These are phyloP conservation scores for Phenoliferia sp. DNA, from an alignment of 1,284 basidiomycete species.

Conservation along the genomic window DNA sequence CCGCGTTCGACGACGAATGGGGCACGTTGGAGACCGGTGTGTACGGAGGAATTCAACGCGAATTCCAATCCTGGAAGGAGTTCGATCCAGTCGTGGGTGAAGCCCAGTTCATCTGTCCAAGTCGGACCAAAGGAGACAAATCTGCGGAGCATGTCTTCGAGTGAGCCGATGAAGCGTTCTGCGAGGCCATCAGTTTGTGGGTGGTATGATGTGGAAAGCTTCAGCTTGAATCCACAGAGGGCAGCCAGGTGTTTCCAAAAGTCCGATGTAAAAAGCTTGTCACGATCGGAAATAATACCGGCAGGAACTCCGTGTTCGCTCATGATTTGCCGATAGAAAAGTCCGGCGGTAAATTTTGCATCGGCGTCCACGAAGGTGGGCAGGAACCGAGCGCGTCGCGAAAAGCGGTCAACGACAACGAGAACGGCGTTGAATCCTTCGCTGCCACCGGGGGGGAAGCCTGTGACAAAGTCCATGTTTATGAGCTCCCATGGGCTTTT, in stretches of 20 bases:
- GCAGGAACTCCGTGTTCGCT: constrained; percentile 36
- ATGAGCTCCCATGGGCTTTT: neutral
- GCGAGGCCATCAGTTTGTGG: constrained; percentile 37
- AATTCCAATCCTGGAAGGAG: constrained; percentile 2
- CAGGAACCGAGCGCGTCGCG: neutral
- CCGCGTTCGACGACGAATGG: neutral
- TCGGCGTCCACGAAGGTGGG: neutral
- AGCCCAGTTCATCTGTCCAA: neutral
- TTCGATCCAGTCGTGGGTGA: neutral
- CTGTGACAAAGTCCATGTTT: constrained; percentile 5
- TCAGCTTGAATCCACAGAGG: constrained; percentile 42
- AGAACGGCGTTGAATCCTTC: neutral
- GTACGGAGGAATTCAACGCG: neutral
- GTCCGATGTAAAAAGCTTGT: constrained; percentile 46
- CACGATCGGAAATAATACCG: constrained; percentile 47
- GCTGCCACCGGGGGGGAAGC: neutral
- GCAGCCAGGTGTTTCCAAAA: constrained; percentile 47
- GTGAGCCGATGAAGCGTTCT: constrained; percentile 32
- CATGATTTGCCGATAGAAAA: constrained; percentile 1
- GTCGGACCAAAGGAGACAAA: neutral
- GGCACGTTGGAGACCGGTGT: neutral
- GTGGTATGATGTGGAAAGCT: constrained; percentile 35
- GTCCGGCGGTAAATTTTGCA: neutral
- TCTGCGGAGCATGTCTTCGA: constrained; percentile 25
- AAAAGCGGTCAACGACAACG: neutral